Percentiles rank a stretch among this genome's conserved stretches.
Conservation (phyloP, 768 basidiomycete genomes). For the Tulasnella sp. region DNA sequence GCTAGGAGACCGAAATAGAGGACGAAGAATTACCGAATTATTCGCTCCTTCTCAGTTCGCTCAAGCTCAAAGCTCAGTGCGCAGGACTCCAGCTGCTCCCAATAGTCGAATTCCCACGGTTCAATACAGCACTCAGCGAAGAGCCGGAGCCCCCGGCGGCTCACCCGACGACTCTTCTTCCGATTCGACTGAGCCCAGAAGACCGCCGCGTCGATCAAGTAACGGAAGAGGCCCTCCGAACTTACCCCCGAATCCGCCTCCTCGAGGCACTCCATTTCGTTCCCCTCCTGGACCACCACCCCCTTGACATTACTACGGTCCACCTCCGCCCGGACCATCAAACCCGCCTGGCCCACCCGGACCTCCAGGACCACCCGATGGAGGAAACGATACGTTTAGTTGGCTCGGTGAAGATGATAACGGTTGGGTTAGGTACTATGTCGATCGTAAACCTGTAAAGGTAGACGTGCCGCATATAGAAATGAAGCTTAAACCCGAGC, state of each 20-base stretch:
- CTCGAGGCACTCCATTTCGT: neutral
- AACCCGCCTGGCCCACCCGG: neutral
- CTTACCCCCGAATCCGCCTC: neutral
- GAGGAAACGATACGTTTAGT: neutral
- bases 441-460: neutral
- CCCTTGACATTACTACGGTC: no score
- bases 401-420: neutral
- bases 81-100: neutral
- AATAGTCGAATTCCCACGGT: no score
- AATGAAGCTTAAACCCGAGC: slow-evolving; percentile 38
- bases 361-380: neutral
- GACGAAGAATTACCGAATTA: neutral
- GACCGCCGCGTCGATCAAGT: neutral
- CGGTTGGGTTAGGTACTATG: neutral
- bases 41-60: neutral
- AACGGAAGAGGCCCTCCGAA: neutral
- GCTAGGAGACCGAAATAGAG: neutral
- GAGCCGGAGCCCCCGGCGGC: neutral
- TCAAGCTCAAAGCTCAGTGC: neutral
- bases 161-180: neutral
- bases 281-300: no score
- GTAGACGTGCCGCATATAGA: slow-evolving; percentile 38
- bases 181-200: neutral
- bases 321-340: neutral
- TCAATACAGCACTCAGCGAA: neutral